Evolutionary conservation across 2,329 filamentous ascomycete genomes (phyloP).

Genomic region (Parafenestella ontariensis): DNA sequence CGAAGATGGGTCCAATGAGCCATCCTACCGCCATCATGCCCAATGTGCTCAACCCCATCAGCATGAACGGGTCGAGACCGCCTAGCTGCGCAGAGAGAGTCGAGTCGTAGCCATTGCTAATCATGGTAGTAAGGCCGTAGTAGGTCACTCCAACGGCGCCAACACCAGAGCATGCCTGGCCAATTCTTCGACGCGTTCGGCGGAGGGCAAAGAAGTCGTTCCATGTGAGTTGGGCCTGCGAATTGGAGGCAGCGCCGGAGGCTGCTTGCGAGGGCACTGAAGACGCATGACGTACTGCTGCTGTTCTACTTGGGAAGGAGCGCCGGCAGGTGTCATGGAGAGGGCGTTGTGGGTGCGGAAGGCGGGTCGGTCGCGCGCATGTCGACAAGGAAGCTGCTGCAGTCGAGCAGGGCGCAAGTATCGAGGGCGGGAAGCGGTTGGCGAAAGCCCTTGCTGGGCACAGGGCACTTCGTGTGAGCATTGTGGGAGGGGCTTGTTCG

Average conservation of each 20-base stretch:
- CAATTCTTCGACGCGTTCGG: constrained; percentile 82
- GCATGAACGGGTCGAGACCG: constrained; percentile 86
- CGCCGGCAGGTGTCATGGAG: constrained; percentile 13
- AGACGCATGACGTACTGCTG: constrained; percentile 34
- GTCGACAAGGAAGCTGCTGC: constrained; percentile 37
- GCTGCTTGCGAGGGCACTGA: constrained; percentile 23
- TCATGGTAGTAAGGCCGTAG: constrained; percentile 69
- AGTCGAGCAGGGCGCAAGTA: constrained; percentile 31
- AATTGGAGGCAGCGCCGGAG: constrained; percentile 17
- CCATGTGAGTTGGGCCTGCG: constrained; percentile 65
- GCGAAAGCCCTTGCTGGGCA: constrained; percentile 41
- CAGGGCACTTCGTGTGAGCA: constrained; percentile 42
- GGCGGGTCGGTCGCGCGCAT: constrained; percentile 33
- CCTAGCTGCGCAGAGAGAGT: constrained; percentile 72
- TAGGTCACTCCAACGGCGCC: constrained; percentile 69
- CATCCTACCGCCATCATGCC: constrained; percentile 83
- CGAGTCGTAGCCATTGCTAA: constrained; percentile 74
- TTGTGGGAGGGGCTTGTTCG: constrained; percentile 12
- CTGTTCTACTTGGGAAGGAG: constrained; percentile 9
- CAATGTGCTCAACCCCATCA: constrained; percentile 80
- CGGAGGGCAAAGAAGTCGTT: constrained; percentile 92
- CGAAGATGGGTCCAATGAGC: constrained; percentile 83
- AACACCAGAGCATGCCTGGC: constrained; percentile 76
- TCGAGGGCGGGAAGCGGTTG: constrained; percentile 35
- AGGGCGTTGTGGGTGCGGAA: constrained; percentile 21